phyloP scores from a whole-genome alignment of 1,284 basidiomycete species.

The Moniliophthora roreri region DNA sequence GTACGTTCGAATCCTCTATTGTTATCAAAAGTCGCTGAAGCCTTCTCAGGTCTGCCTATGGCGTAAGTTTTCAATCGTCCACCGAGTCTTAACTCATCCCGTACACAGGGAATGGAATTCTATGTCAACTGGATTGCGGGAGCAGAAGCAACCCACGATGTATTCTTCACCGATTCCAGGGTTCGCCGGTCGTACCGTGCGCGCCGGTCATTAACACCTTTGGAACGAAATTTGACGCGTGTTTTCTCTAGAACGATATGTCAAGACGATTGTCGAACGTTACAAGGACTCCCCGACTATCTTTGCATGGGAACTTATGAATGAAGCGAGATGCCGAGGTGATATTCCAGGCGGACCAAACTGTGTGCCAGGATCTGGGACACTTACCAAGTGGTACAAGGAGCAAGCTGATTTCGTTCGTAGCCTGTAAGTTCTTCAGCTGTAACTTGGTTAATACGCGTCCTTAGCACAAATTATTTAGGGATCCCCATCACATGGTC shows the following conservation, averaged over 20 bases:
- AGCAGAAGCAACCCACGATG: slow-evolving; percentile 41
- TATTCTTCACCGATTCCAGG: slow-evolving; percentile 49
- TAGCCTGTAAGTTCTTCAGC: slow-evolving; percentile 38
- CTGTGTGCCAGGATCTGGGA: slow-evolving; percentile 47
- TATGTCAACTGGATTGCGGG: slow-evolving; percentile 55
- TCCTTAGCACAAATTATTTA: slow-evolving; percentile 19
- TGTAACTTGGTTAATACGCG: not conserved
- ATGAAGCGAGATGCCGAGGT: slow-evolving; percentile 57
- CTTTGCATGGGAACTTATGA: slow-evolving; percentile 61
- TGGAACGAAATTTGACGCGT: too few relatives aligned
- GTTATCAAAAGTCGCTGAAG: not conserved
- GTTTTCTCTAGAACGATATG: slow-evolving; percentile 43
- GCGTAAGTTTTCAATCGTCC: slow-evolving; percentile 21
- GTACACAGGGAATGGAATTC: slow-evolving; percentile 40
- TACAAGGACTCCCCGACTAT: slow-evolving; percentile 53
- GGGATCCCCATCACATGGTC: slow-evolving; percentile 50
- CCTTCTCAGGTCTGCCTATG: slow-evolving; percentile 36
- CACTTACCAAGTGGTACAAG: slow-evolving; percentile 50
- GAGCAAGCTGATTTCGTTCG: slow-evolving; percentile 50
- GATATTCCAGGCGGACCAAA: slow-evolving; percentile 45
- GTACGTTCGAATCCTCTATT: slow-evolving; percentile 23
- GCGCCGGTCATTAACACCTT: too few relatives aligned
- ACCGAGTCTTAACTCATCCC: not conserved
- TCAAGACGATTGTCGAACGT: slow-evolving; percentile 50
- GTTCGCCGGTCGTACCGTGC: slow-evolving; percentile 52